Evolutionary conservation across 345 rosid genomes (phyloP), one percentile per base, ranked within the genome.

Genomic region (Lepidium sativum): DNA sequence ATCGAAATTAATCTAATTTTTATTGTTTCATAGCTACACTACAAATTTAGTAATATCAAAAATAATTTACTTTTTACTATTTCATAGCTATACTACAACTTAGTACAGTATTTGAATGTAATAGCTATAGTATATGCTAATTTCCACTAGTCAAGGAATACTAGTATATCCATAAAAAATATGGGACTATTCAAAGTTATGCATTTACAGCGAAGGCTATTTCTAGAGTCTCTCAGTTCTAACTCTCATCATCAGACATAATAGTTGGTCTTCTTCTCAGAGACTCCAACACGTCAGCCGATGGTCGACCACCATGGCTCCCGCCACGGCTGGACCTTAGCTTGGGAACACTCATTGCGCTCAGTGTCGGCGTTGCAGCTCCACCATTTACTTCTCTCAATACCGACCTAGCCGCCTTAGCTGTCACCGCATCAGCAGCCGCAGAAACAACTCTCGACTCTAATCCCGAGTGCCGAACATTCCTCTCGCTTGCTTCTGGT

Each of bases 341-440:
- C 71, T 86, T 90, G 4, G 96, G 99, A 70, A 83, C 75, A 27
- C 72, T 83, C 35, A 92, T 78, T 69, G 97, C 73, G 50, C 84
- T 81, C n/a, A 86, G 79, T 4, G 92, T 87, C 14, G 96, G 86
- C 4, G 96, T 83, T 4, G 68, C 38, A 1, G 75, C 60, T 60
- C 92, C 95, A 20, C 70, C 74, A 54, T 85, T 86, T 54, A 88
- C 82, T 68, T 86, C 92, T 80, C 75, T 82, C 11, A 90, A 80
- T 47, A 88, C 92, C 13, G 95, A 90, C 52, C 82, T 77, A 7
- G 86, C 90, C 6, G 69, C 79, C 54, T 81, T 91, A 11, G 77
- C 81, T 0, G 97, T 92, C 14, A 83, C 83, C 0, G 80, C 84
- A 35, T 84, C 86, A 5, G 90, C 96, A 72, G 80, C 74, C 20